Base-by-base conservation (phyloP, 148 eudicot species). In the Amaranthus cruentus region DNA sequence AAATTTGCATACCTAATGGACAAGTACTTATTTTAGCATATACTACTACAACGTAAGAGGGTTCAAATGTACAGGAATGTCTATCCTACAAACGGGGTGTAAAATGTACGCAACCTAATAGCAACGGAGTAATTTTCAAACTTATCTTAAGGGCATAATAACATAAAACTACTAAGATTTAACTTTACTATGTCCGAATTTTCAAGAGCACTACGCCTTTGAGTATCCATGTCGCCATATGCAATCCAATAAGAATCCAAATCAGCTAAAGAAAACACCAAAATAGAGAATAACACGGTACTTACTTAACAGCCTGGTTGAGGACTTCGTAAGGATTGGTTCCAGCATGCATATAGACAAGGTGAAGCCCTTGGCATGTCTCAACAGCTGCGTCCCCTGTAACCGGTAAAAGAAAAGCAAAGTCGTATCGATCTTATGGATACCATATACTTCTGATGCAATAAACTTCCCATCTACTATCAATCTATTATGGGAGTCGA, bases 301-400 rank as follows among this genome's bases (percentile, higher is more conserved):
- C 93, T 86, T 73, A 93, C 98, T 89, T 89, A 55, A 91, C 88
- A 78, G 98, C 90, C 77, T 85, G 87, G 75, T 73, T 84, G 79
- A 93, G 77, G 72, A 91, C 96, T 82, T 91, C 89, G 69, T 83
- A 93, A 46, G 98, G 96, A 81, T 93, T 89, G 54, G 90, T 89
- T 66, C 96, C 98, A 71, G 94, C 87, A 77, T 93, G 94, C 85
- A 88, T 78, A 81, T 93, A 93, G 71, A 93, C 92, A 79, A 91
- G 92, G 76, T 84, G 74, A 77, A 83, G 83, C 51, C 94, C 98
- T 76, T 86, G 89, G 78, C 76, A 81, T 66, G 96, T 93, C 81
- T 85, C 84, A 55, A 93, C 88, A 68, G 96, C 84, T 74, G 78
- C 74, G 79, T 93, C 97, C 68, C 98, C 96, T 92, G 91, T 82